phyloP scores from a whole-genome alignment of 1,139 yeast genomes.

The Kodamaea fungicola region DNA sequence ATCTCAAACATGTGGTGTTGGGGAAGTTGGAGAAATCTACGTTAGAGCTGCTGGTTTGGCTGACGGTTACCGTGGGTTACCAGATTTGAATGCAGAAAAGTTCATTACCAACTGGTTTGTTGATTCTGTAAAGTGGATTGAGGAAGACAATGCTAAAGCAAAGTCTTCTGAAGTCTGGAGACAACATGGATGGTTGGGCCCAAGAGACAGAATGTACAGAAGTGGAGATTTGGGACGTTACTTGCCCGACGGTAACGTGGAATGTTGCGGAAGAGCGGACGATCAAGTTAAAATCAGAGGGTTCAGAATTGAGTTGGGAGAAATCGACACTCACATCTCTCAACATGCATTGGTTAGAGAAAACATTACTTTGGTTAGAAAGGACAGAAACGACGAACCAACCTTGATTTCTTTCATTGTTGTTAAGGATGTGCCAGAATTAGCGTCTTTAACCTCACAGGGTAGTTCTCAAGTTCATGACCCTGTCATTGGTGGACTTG shows the following conservation, averaged over 20 bases:
- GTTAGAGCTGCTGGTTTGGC: constrained; percentile 98
- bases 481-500: constrained; percentile 76
- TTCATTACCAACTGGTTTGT: constrained; percentile 90
- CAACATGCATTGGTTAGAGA: constrained; percentile 91
- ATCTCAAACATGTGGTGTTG: constrained; percentile 92
- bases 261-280: constrained; percentile 98
- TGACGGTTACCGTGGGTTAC: constrained; percentile 90
- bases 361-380: constrained; percentile 87
- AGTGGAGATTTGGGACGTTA: constrained; percentile 98
- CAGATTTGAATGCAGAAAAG: constrained; percentile 83
- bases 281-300: constrained; percentile 99
- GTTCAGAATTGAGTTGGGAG: constrained; percentile 96
- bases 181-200: constrained; percentile 79
- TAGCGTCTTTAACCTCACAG: constrained; percentile 48
- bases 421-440: constrained; percentile 65
- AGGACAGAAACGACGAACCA: constrained; percentile 91
- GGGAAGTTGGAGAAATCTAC: constrained; percentile 97
- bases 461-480: constrained; percentile 38
- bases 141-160: constrained; percentile 42
- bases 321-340: constrained; percentile 93
- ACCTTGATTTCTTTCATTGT: constrained; percentile 88
- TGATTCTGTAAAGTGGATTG: constrained; percentile 56
- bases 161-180: constrained; percentile 63
- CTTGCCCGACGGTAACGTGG: constrained; percentile 94
- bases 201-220: constrained; percentile 91